These are phyloP conservation scores for Chlorophyllum brunneum DNA, from an alignment of 768 basidiomycete genomes.

Conservation along the genomic window DNA sequence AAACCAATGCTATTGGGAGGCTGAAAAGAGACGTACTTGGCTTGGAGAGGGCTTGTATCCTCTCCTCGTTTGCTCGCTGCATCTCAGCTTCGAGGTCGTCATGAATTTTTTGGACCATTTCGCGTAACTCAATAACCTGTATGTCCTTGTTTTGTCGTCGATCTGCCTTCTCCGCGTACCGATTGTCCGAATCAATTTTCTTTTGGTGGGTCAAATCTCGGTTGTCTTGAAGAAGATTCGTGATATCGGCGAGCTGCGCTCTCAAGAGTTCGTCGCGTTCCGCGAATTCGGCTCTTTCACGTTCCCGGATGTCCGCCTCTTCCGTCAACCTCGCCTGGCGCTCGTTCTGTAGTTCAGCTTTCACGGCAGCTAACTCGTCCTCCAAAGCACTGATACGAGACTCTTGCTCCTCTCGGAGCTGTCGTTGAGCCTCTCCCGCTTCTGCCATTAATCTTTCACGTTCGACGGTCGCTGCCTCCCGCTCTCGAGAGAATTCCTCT, in stretches of 20 bases:
- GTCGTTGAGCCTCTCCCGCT: conserved; percentile 45
- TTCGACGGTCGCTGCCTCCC: conserved; percentile 51
- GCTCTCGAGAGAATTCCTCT: conserved; percentile 53
- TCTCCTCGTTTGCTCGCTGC: conserved; percentile 47
- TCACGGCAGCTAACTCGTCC: conserved; percentile 54
- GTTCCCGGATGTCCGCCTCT: conserved; percentile 60
- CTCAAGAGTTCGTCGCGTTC: conserved; percentile 62
- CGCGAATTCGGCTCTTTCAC: conserved; percentile 48
- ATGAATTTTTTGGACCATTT: conserved; percentile 57
- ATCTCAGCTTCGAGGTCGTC: conserved; percentile 53
- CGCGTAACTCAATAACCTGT: conserved; percentile 51
- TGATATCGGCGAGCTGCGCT: conserved; percentile 64
- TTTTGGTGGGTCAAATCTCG: conserved; percentile 56
- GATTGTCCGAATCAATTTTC: conserved; percentile 54
- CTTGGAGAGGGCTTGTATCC: conserved; percentile 46
- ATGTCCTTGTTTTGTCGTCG: conserved; percentile 58
- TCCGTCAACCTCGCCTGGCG: conserved; percentile 52
- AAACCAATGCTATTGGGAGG: conserved; percentile 14
- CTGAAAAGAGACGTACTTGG: conserved; percentile 42
- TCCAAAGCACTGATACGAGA: conserved; percentile 57
- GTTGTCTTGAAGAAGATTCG: conserved; percentile 69
- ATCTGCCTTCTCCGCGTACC: conserved; percentile 58
- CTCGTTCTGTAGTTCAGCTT: conserved; percentile 62
- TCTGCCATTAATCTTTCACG: conserved; percentile 47
- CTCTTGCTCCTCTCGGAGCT: conserved; percentile 45